Conservation (phyloP, 2,329 filamentous ascomycete genomes). For the Epichloe gansuensis region DNA sequence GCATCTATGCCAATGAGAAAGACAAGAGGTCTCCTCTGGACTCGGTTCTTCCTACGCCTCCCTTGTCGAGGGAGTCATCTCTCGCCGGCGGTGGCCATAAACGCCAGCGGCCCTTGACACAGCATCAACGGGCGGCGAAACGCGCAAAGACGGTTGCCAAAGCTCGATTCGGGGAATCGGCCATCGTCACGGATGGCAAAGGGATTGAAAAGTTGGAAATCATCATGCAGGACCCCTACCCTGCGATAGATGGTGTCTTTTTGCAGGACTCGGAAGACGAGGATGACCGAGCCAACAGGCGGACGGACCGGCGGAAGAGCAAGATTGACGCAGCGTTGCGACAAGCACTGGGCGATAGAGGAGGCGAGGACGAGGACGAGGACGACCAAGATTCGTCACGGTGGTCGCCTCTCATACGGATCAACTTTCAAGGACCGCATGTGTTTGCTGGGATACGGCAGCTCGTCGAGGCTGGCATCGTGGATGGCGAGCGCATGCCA, state of each 20-base stretch:
- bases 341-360: slow-evolving; percentile 14
- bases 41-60: slow-evolving; percentile 32
- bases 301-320: slow-evolving; percentile 16
- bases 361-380: slow-evolving; percentile 13
- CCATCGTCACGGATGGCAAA: slow-evolving; percentile 39
- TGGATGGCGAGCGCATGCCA: slow-evolving; percentile 69
- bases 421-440: slow-evolving; percentile 64
- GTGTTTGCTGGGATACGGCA: slow-evolving; percentile 70
- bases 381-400: slow-evolving; percentile 14
- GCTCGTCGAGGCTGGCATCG: slow-evolving; percentile 61
- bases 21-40: slow-evolving; percentile 43
- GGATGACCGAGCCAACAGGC: slow-evolving; percentile 8
- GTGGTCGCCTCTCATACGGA: slow-evolving; percentile 31
- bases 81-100: slow-evolving; percentile 17
- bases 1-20: slow-evolving; percentile 58
- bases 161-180: slow-evolving; percentile 57
- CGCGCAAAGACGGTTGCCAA: slow-evolving; percentile 48
- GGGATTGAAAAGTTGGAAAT: slow-evolving; percentile 51
- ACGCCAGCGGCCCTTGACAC: slow-evolving; percentile 13
- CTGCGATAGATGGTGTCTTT: slow-evolving; percentile 12
- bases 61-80: slow-evolving; percentile 25
- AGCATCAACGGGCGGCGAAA: slow-evolving; percentile 33
- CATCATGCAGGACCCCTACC: slow-evolving; percentile 45
- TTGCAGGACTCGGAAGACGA: slow-evolving; percentile 15
- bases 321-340: slow-evolving; percentile 24